These are phyloP conservation scores for Neonothopanus nambi DNA, from an alignment of 1,284 basidiomycete species.

Conservation along the genomic window DNA sequence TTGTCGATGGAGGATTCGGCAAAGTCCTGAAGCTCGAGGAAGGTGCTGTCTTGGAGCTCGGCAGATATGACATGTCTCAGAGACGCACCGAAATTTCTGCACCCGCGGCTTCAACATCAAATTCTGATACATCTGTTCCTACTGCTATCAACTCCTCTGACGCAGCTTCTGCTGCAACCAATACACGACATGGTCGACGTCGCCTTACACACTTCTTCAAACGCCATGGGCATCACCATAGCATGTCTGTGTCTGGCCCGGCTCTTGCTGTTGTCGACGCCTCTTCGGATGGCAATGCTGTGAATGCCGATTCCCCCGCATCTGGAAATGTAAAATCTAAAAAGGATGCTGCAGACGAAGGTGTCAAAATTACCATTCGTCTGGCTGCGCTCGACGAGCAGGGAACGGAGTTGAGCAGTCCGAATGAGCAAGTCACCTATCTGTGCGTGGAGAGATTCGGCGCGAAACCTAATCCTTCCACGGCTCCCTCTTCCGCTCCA, in stretches of 20 bases:
- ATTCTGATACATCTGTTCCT: conserved; percentile 19
- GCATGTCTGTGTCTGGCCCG: conserved; percentile 62
- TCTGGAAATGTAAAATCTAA: conserved; percentile 35
- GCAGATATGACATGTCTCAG: conserved; percentile 52
- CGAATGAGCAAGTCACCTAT: conserved; percentile 86
- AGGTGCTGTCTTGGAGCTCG: conserved; percentile 72
- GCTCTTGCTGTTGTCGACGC: conserved; percentile 76
- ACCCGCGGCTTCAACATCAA: conserved; percentile 16
- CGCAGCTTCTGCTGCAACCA: conserved; percentile 19
- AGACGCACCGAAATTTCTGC: conserved; percentile 4
- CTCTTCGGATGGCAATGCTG: conserved; percentile 21
- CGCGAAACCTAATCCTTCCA: conserved; percentile 22
- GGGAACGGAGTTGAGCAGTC: conserved; percentile 59
- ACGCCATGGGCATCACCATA: conserved; percentile 45
- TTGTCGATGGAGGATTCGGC: conserved; percentile 80
- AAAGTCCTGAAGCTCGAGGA: conserved; percentile 71
- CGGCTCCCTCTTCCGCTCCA: background rate
- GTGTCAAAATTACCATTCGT: conserved; percentile 74
- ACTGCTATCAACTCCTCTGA: conserved; percentile 18
- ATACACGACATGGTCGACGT: conserved; percentile 31
- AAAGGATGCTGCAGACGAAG: conserved; percentile 55
- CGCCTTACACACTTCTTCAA: conserved; percentile 67
- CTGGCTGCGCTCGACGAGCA: conserved; percentile 77
- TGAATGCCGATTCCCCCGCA: conserved; percentile 19
- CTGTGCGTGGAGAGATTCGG: conserved; percentile 81